Evolutionary conservation across 371 early-diverging fungal species (phyloP).

Genomic region (Thermomucor indicae-seudaticae): DNA sequence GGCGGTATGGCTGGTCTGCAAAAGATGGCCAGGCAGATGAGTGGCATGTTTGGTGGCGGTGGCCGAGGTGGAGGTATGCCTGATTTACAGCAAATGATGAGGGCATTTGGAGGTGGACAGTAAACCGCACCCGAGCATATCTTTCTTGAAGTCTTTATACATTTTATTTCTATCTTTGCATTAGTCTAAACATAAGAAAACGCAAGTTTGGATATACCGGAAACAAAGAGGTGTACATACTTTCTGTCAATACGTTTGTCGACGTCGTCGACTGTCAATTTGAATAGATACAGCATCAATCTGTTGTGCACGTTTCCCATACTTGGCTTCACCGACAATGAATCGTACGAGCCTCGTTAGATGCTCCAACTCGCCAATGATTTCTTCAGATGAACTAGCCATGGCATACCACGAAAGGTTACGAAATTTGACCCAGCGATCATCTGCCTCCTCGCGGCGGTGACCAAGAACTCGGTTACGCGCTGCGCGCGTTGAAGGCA

Average conservation of each 20-base stretch:
- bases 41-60: constrained; percentile 49
- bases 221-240: not conserved
- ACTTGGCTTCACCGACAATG: constrained; percentile 39
- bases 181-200: too few species aligned
- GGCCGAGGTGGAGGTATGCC: constrained; percentile 50
- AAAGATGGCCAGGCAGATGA: constrained; percentile 77
- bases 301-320: constrained; percentile 21
- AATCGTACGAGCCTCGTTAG: constrained; percentile 26
- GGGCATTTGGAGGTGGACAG: constrained; percentile 37
- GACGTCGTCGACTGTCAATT: not conserved
- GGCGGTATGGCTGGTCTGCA: constrained; percentile 80
- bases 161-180: too few species aligned
- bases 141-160: not conserved
- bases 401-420: constrained; percentile 48
- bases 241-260: not conserved
- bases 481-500: constrained; percentile 53
- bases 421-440: constrained; percentile 27
- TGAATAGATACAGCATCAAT: constrained; percentile 17
- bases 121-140: too few species aligned
- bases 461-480: constrained; percentile 45
- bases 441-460: constrained; percentile 20
- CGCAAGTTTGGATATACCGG: too few species aligned
- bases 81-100: constrained; percentile 72
- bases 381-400: constrained; percentile 47
- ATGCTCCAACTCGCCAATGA: constrained; percentile 54